Conservation (phyloP, 2,329 filamentous ascomycete genomes). For the Fusarium domesticum region DNA sequence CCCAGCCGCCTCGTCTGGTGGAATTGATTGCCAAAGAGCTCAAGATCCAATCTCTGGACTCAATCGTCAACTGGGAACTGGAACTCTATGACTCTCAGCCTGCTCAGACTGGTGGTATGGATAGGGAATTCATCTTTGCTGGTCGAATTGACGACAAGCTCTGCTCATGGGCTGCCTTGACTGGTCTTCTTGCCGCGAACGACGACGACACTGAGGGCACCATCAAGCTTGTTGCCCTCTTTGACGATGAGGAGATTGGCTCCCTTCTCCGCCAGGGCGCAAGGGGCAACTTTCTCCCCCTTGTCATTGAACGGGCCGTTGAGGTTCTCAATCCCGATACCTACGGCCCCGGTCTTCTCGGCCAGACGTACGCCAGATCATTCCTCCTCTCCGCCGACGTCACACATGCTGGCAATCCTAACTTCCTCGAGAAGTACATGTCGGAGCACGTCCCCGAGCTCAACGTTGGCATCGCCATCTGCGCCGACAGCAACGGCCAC, state of each 20-base stretch:
- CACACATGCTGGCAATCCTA: slow-evolving; percentile 90
- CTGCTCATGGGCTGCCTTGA: slow-evolving; percentile 87
- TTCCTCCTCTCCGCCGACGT: slow-evolving; percentile 94
- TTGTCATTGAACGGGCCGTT: slow-evolving; percentile 75
- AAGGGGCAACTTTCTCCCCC: slow-evolving; percentile 80
- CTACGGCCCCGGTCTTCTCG: slow-evolving; percentile 61
- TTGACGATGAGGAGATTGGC: slow-evolving; percentile 96
- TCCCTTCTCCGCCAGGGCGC: slow-evolving; percentile 88
- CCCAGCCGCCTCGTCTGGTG: slow-evolving; percentile 82
- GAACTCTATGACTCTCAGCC: slow-evolving; percentile 92
- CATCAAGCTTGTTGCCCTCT: slow-evolving; percentile 88
- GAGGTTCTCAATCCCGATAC: slow-evolving; percentile 59
- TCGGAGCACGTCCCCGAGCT: slow-evolving; percentile 81
- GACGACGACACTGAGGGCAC: slow-evolving; percentile 58
- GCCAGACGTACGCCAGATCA: slow-evolving; percentile 83
- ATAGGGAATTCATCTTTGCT: slow-evolving; percentile 91
- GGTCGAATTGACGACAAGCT: slow-evolving; percentile 97
- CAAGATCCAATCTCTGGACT: slow-evolving; percentile 65
- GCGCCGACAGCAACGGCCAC: slow-evolving; percentile 83
- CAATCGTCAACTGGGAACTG: slow-evolving; percentile 93
- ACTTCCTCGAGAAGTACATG: slow-evolving; percentile 82
- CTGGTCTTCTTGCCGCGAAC: slow-evolving; percentile 71
- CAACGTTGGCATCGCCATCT: slow-evolving; percentile 81
- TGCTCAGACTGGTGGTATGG: slow-evolving; percentile 76
- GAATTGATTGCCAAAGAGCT: slow-evolving; percentile 77